Percentiles rank a stretch among this genome's conserved stretches.
phyloP scores from a whole-genome alignment of 192 early-diverging fungal species.

The Geranomyces michiganensis region DNA sequence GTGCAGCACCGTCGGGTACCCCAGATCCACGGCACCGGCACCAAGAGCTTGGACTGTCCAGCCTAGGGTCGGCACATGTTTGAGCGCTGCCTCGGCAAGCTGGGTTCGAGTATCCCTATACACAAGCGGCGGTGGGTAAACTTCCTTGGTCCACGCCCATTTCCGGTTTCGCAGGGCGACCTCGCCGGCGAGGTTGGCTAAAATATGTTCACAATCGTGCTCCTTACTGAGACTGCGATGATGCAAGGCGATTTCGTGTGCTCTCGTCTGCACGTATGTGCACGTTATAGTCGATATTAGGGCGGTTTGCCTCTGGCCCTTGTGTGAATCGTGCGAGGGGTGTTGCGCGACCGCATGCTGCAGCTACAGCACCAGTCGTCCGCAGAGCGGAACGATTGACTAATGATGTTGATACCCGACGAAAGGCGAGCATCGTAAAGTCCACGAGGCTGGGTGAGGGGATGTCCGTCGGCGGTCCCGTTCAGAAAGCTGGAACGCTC shows the following conservation, averaged over 20 bases:
- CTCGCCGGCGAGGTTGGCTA: not conserved
- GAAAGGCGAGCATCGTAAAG: not conserved
- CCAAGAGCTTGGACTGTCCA: conserved; percentile 73
- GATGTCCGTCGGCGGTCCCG: too few species aligned
- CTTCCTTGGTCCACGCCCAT: too few species aligned
- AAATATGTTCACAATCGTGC: not conserved
- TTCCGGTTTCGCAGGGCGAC: not conserved
- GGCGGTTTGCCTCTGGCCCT: not conserved
- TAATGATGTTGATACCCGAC: not conserved
- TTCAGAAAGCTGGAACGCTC: too few species aligned
- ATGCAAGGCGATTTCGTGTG: not conserved
- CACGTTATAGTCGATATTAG: conserved; percentile 1
- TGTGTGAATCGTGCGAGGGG: not conserved
- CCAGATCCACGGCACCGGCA: conserved; percentile 66
- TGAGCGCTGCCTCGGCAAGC: conserved; percentile 67
- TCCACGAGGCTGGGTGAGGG: too few species aligned
- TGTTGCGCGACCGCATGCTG: not conserved
- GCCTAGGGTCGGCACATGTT: conserved; percentile 69
- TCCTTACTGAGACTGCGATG: conserved; percentile 1
- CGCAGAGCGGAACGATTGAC: not conserved
- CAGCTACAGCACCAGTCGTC: not conserved
- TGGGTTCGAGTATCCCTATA: conserved; percentile 20
- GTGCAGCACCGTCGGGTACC: conserved; percentile 71
- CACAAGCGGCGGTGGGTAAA: not conserved
- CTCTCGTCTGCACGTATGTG: conserved; percentile 5